Base-by-base conservation (phyloP, 2,329 filamentous ascomycete genomes). In the Neopestalotiopsis clavispora region DNA sequence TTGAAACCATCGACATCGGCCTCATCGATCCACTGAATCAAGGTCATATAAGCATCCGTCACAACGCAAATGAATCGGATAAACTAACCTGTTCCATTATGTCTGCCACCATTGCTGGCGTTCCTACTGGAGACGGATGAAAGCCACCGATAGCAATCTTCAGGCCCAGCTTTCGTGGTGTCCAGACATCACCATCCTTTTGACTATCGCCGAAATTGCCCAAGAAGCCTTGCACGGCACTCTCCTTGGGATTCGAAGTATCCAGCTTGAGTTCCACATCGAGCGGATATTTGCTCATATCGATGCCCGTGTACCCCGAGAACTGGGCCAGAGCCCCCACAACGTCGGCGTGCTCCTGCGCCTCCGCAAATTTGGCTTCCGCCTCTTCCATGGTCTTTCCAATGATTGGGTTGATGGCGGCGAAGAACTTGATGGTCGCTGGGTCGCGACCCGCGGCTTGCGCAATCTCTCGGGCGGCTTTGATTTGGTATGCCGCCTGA, bases 321-420 rank as follows among this genome's bases (percentile, higher is more conserved):
- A 65, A 65, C 42, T 65, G 62, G 2, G 62, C 62, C 40, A 65
- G 13, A 5, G 62, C 62, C 23, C 62, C 62, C 12, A 65, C 62
- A 12, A 65, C 62, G 62, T 65, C 62, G 38, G 62, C 62, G 20
- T 65, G 62, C 62, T 65, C 62, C 23, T 65, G 40, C n/a, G 62
- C 62, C 20, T 65, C 62, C 10, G 28, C 20, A 10, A 65, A 56
- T 23, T 65, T 65, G 17, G 62, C 42, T 23, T 56, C 4, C 4
- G 62, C 62, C 30, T 65, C 40, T 14, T 65, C 42, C 23, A 28
- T 23, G 12, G 62, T 65, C 13, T 40, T 17, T 1, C 62, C 62
- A 5, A 65, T 14, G 14, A 65, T 56, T n/a, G 62, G 62, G 14
- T 65, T 65, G 62, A 65, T 65, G 42, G 62, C 62, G 4, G 62